These are phyloP conservation scores for Fusarium decemcellulare DNA, from an alignment of 2,329 filamentous ascomycete species.

Conservation along the genomic window DNA sequence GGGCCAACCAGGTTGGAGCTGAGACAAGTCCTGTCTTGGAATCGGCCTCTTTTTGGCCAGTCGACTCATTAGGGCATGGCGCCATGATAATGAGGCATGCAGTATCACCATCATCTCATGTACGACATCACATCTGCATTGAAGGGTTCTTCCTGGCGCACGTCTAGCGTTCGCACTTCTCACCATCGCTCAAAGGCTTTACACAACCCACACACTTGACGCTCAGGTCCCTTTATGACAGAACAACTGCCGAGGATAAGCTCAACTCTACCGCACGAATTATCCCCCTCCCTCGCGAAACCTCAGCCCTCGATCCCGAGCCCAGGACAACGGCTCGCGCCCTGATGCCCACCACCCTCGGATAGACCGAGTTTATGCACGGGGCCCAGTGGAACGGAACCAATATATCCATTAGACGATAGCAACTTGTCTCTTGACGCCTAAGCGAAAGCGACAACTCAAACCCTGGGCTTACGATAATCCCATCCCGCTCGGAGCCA, in stretches of 20 bases:
- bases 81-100: background rate
- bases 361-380: conserved; percentile 1
- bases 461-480: background rate
- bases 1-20: conserved; percentile 5
- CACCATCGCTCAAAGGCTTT: background rate
- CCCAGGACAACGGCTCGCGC: background rate
- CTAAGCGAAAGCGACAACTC: background rate
- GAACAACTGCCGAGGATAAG: conserved; percentile 25
- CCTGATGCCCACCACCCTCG: background rate
- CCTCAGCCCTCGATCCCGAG: conserved; percentile 9
- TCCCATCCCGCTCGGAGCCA: too few species aligned
- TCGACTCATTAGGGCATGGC: background rate
- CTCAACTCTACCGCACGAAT: conserved; percentile 6
- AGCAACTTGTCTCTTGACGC: too few species aligned
- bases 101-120: too few species aligned
- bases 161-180: background rate
- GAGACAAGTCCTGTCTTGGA: background rate
- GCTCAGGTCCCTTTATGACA: conserved; percentile 3
- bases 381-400: background rate
- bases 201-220: background rate
- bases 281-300: background rate
- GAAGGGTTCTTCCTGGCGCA: too few species aligned
- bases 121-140: too few species aligned
- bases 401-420: background rate
- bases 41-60: background rate